Evolutionary conservation across 768 basidiomycete species (phyloP), one percentile per base, ranked within the genome.

Genomic region (Lepiota brunneoincarnata): DNA sequence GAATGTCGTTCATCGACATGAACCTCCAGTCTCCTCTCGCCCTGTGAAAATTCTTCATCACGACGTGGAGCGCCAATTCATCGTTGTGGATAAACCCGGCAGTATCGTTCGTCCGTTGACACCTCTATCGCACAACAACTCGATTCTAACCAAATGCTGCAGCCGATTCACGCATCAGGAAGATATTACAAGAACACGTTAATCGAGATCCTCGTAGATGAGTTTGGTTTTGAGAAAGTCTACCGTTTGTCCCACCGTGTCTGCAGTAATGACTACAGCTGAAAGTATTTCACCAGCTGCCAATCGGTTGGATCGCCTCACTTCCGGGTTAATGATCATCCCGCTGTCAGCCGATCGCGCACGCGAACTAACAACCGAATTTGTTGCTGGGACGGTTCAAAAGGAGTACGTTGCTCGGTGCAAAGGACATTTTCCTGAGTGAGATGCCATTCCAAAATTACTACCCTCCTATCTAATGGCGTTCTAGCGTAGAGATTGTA

Each of bases 41-140:
- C 90, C 91, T 1, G 84, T 98, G 50, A 82, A 85, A 58, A 77
- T 98, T 35, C 69, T 98, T 3, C 76, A 86, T 47, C 83, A 87
- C 54, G 93, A 98, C 65, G 75, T 75, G 12, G 83, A 91, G 59
- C 83, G 86, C 20, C 80, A 87, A 58, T 93, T 96, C 57, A 82
- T 98, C 34, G 89, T 98, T 12, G 89, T 99, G 24, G 89, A 98
- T 64, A 99, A 99, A 75, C 96, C 96, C 2, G 96, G 96, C 31
- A 91, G 90, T 66, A 92, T 98, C 65, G 95, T 97, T 68, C 71
- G 94, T 83, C 59, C 64, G 57, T 63, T 59, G 41, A 49, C 47
- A 40, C n/a, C n/a, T 47, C 41, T 46, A 15, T 18, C 15, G 31
- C 23, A 23, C 18, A 38, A 35, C 45, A 37, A 31, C 38, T 35